A percentile compares a stretch with the other conserved stretches of the same genome.
These are phyloP conservation scores for Nakazawaea ishiwadae DNA, from an alignment of 805 yeast species.

Conservation along the genomic window DNA sequence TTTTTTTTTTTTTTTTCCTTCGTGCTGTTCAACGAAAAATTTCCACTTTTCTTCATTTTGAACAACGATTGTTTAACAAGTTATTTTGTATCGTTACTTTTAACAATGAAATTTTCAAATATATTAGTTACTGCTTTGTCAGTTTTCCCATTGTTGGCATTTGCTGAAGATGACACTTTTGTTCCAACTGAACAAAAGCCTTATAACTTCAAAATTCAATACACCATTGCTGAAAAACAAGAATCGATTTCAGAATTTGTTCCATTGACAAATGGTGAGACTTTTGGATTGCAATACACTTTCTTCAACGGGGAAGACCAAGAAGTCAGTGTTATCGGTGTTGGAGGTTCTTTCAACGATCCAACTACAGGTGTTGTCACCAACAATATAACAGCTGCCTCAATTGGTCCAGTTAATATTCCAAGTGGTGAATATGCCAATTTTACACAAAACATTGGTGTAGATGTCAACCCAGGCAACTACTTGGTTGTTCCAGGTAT, in stretches of 20 bases:
- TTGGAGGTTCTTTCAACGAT: conserved; percentile 60
- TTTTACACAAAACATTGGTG: conserved; percentile 56
- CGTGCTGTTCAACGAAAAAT: too few relatives aligned
- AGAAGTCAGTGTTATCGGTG: conserved; percentile 53
- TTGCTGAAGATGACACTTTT: conserved; percentile 19
- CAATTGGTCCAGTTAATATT: conserved; percentile 56
- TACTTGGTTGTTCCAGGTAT: conserved; percentile 59
- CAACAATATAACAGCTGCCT: conserved; percentile 62
- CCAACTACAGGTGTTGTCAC: conserved; percentile 45
- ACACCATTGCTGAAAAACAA: conserved; percentile 42
- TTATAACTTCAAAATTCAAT: conserved; percentile 44
- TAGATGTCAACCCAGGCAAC: conserved; percentile 52
- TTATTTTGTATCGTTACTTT: too few relatives aligned
- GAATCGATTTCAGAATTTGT: conserved; percentile 35
- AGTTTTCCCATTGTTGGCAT: conserved; percentile 1
- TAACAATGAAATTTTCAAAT: conserved; percentile 20
- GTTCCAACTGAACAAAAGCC: conserved; percentile 31
- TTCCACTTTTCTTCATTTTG: not conserved
- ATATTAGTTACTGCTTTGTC: conserved; percentile 3
- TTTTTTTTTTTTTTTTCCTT: too few relatives aligned
- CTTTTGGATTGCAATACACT: conserved; percentile 44
- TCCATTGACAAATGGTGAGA: conserved; percentile 45
- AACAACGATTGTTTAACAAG: conserved; percentile 11
- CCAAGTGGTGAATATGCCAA: conserved; percentile 41
- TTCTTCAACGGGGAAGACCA: conserved; percentile 50